Evolutionary conservation across 805 yeast genomes (phyloP).

Genomic region (Candida michaelii): DNA sequence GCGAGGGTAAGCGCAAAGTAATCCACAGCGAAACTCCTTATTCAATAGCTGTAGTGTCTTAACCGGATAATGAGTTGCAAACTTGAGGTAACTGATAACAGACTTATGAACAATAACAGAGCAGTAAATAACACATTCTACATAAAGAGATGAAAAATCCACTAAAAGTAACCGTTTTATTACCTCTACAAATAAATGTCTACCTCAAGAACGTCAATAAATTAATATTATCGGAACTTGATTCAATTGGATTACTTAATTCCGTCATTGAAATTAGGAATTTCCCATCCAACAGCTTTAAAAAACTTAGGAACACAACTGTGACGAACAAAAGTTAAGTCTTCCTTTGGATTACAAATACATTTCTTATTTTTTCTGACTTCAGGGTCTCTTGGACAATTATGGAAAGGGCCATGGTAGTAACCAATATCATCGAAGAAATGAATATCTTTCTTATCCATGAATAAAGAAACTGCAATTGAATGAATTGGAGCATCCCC

Average conservation of each 20-base stretch:
- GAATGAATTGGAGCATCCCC: conserved; percentile 94
- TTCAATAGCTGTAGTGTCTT: too few relatives aligned
- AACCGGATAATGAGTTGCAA: too few relatives aligned
- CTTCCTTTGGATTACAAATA: conserved; percentile 70
- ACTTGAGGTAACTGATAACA: too few relatives aligned
- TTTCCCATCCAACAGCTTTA: conserved; percentile 21
- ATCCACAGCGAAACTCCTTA: conserved; percentile 1
- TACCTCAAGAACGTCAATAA: too few relatives aligned
- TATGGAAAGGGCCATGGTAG: conserved; percentile 75
- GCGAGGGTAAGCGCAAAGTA: conserved; percentile 3
- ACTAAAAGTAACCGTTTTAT: too few relatives aligned
- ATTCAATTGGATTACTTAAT: too few relatives aligned
- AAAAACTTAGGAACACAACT: conserved; percentile 68
- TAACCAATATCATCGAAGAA: conserved; percentile 84
- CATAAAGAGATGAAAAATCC: too few relatives aligned
- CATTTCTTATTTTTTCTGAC: conserved; percentile 63
- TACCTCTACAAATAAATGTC: too few relatives aligned
- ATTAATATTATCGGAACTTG: too few relatives aligned
- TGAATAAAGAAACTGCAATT: conserved; percentile 77
- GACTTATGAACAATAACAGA: too few relatives aligned
- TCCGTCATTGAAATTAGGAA: conserved; percentile 9
- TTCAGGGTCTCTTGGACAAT: conserved; percentile 69
- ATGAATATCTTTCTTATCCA: conserved; percentile 68
- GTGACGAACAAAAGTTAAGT: conserved; percentile 73
- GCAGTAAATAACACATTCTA: too few relatives aligned